Conservation (phyloP, 352 stramenopile species). For the Detonula confervacea region DNA sequence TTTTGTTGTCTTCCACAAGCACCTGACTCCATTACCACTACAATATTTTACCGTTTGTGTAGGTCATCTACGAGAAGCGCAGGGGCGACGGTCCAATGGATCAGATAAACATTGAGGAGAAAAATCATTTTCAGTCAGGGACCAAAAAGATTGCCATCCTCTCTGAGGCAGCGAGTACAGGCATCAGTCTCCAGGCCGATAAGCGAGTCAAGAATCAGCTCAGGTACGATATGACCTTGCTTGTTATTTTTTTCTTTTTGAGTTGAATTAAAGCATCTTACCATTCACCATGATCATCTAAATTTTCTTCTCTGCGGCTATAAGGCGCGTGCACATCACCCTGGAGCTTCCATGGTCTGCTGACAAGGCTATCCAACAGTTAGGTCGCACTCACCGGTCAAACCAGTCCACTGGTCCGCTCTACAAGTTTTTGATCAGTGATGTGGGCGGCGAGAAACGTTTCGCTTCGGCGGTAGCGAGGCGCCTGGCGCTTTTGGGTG, state of each 20-base stretch:
- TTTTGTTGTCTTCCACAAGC: no score
- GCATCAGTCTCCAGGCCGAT: slow-evolving; percentile 86
- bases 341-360: slow-evolving; percentile 81
- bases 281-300: no score
- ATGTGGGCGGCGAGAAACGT: slow-evolving; percentile 84
- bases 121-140: slow-evolving; percentile 80
- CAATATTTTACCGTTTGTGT: no score
- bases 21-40: no score
- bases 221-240: not conserved
- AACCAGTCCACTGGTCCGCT: slow-evolving; percentile 82
- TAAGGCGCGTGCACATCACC: slow-evolving; percentile 85
- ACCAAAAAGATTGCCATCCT: slow-evolving; percentile 87
- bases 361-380: slow-evolving; percentile 54
- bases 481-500: slow-evolving; percentile 80
- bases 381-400: slow-evolving; percentile 46
- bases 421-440: slow-evolving; percentile 84
- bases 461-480: slow-evolving; percentile 85
- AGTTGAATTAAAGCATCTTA: no score
- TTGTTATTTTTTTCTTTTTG: not conserved
- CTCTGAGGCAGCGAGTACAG: slow-evolving; percentile 85
- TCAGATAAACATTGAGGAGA: slow-evolving; percentile 79
- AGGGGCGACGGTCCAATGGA: slow-evolving; percentile 55
- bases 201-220: slow-evolving; percentile 51
- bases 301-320: no score
- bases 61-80: slow-evolving; percentile 57